Base-by-base conservation (phyloP, 1,284 basidiomycete genomes). In the Ustilago curta region DNA sequence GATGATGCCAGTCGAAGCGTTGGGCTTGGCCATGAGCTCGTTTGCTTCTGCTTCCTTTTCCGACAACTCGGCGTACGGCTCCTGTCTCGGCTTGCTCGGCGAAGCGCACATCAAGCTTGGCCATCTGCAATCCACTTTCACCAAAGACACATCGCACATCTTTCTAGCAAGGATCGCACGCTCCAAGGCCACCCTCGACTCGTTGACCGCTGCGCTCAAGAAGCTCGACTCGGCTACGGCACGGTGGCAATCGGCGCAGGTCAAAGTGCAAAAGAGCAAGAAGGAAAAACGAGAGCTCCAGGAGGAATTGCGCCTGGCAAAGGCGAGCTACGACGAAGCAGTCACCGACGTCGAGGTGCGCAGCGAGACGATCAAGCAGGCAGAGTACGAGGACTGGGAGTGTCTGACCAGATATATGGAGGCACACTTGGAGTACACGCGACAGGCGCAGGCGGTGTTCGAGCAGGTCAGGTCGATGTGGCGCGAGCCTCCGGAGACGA, bases 241-340 rank as follows among this genome's bases (percentile, higher is more conserved):
- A 19, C 67, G 72, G 1, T 58, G 78, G 32, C 78, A 81, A 25
- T 52, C 66, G 16, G 79, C 76, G 18, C 63, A 77, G 54, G 42
- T 64, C 18, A 81, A 77, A 47, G 71, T 76, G 21, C 78, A 81
- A 52, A 81, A 80, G 70, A 78, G 76, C 50, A 79, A 78, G 47
- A 78, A 79, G 49, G 79, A 81, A 50, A 81, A 78, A 66, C 70
- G 79, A 32, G 78, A 81, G 31, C 50, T 81, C 32, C 76, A 81
- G 37, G 79, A 81, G 31, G 79, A 81, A 54, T 53, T 81, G 16
- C 66, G 79, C 16, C 64, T 73, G 8, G 79, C 79, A 3, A 77
- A 74, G 29, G 77, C 78, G 19, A 67, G 69, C 12, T 80, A 79
- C 57, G 78, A 81, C 35, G 73, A 81, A 43, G 76, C 78, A 3